Conservation (phyloP, 768 basidiomycete genomes). For the Nidularia sp. region DNA sequence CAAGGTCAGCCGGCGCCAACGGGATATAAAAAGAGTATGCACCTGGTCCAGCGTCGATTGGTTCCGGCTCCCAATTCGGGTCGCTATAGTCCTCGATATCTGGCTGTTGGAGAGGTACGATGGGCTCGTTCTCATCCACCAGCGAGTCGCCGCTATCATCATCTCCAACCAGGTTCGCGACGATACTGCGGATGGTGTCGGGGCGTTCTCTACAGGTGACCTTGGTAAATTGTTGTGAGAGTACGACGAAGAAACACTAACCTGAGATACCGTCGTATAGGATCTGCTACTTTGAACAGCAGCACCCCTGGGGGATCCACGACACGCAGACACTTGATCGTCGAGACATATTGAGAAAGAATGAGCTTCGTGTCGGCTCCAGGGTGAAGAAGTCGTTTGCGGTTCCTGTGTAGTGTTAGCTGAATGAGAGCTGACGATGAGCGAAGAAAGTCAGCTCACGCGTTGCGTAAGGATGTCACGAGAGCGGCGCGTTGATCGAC, state of each 20-base stretch:
- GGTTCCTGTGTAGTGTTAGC: constrained; percentile 49
- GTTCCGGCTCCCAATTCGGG: constrained; percentile 94
- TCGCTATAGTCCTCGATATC: constrained; percentile 87
- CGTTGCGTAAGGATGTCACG: constrained; percentile 72
- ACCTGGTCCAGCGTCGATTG: constrained; percentile 93
- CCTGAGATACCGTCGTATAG: constrained; percentile 88
- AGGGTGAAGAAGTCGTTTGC: constrained; percentile 87
- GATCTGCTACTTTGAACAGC: constrained; percentile 90
- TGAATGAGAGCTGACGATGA: neutral
- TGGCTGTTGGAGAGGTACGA: constrained; percentile 67
- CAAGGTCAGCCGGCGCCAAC: neutral
- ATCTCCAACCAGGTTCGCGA: constrained; percentile 85
- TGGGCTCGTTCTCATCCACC: constrained; percentile 80
- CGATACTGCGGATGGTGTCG: constrained; percentile 93
- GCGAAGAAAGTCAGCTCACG: constrained; percentile 43
- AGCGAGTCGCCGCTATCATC: constrained; percentile 77
- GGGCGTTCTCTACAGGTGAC: constrained; percentile 59
- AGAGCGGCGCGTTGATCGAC: constrained; percentile 78
- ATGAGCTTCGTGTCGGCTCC: constrained; percentile 94
- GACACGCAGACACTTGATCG: constrained; percentile 85
- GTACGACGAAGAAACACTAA: constrained; percentile 19
- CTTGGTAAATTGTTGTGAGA: neutral
- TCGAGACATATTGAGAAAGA: constrained; percentile 84
- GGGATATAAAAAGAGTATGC: neutral
- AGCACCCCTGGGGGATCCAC: constrained; percentile 92